These are phyloP conservation scores for Patellifolia procumbens DNA, from an alignment of 179 eudicot genomes.

Conservation along the genomic window DNA sequence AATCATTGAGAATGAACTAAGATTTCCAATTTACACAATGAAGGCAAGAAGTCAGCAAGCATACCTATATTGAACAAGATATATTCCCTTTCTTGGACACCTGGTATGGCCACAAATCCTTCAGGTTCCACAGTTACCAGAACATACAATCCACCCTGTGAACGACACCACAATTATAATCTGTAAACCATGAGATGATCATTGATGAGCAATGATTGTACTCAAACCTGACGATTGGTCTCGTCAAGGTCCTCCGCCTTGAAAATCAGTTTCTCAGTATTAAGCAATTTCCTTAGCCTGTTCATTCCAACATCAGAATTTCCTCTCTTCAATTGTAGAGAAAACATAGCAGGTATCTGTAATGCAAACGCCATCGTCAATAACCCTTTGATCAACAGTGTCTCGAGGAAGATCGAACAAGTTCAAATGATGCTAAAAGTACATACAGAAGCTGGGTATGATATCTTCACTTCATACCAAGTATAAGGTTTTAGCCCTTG, in stretches of 20 bases:
- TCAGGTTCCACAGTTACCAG: constrained; percentile 79
- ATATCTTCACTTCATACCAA: constrained; percentile 98
- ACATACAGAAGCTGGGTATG: constrained; percentile 97
- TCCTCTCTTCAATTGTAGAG: constrained; percentile 55
- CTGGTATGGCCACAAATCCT: constrained; percentile 79
- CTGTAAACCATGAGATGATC: background rate
- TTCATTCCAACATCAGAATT: constrained; percentile 46
- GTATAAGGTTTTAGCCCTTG: constrained; percentile 60
- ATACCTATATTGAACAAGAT: constrained; percentile 81
- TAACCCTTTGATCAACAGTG: constrained; percentile 5
- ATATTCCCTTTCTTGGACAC: constrained; percentile 62
- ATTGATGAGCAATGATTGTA: background rate
- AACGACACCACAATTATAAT: constrained; percentile 10
- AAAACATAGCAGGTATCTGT: constrained; percentile 79
- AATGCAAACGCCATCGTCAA: constrained; percentile 1
- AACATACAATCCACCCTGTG: constrained; percentile 55
- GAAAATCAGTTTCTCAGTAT: constrained; percentile 87
- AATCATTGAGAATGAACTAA: background rate
- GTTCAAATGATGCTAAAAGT: background rate
- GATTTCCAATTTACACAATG: background rate
- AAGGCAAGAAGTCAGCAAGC: constrained; percentile 1
- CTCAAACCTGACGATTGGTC: constrained; percentile 49
- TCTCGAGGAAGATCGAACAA: constrained; percentile 4
- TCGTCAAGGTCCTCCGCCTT: constrained; percentile 45
- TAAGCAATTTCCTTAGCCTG: constrained; percentile 63